These are phyloP conservation scores for Camillea tinctor DNA, from an alignment of 2,329 filamentous ascomycete genomes.

Conservation along the genomic window DNA sequence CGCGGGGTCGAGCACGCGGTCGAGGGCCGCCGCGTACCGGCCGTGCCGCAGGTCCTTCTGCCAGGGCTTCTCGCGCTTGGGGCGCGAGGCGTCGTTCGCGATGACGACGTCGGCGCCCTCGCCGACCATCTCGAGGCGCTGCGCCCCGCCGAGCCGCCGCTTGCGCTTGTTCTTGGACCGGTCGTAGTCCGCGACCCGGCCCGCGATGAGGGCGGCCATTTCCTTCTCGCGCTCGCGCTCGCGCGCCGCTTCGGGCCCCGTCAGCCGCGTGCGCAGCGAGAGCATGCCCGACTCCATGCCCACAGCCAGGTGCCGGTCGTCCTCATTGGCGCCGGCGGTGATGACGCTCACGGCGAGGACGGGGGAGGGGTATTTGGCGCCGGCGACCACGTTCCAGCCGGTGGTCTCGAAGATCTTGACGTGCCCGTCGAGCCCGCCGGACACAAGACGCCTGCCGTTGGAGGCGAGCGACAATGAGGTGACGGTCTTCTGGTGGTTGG, in stretches of 20 bases:
- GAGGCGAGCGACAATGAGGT: conserved; percentile 82
- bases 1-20: conserved; percentile 65
- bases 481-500: conserved; percentile 97
- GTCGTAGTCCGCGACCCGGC: conserved; percentile 76
- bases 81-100: conserved; percentile 58
- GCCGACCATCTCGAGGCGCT: conserved; percentile 73
- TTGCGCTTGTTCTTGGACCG: conserved; percentile 69
- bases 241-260: conserved; percentile 74
- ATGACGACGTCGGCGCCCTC: conserved; percentile 88
- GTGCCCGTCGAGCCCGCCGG: conserved; percentile 89
- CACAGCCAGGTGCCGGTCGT: conserved; percentile 91
- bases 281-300: conserved; percentile 94
- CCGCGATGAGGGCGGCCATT: conserved; percentile 78
- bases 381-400: conserved; percentile 94
- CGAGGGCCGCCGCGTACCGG: conserved; percentile 74
- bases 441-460: conserved; percentile 76
- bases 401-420: conserved; percentile 96
- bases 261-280: conserved; percentile 84
- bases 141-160: conserved; percentile 44
- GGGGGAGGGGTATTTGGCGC: conserved; percentile 88
- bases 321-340: conserved; percentile 61
- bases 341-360: conserved; percentile 83
- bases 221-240: conserved; percentile 77
- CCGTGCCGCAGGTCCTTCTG: conserved; percentile 78
- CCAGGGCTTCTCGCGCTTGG: conserved; percentile 65